These are phyloP conservation scores for Scytalidium lignicola DNA, from an alignment of 2,329 filamentous ascomycete species.

Conservation along the genomic window DNA sequence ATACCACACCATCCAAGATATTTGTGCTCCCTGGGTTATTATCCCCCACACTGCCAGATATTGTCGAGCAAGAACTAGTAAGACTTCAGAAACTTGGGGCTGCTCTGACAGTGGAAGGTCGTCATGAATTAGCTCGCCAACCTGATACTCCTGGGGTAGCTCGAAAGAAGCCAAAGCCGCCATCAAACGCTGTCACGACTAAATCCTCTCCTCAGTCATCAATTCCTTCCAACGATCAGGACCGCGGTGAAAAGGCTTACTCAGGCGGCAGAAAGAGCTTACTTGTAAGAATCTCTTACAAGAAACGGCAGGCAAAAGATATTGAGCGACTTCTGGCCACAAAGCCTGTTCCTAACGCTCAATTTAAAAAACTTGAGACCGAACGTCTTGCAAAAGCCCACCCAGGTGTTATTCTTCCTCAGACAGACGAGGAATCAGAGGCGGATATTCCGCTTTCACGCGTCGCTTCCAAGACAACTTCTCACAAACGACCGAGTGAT, in stretches of 20 bases:
- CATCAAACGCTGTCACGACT: not conserved
- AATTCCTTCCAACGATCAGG: slow-evolving; percentile 2
- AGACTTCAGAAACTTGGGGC: slow-evolving; percentile 13
- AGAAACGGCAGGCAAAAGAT: slow-evolving; percentile 17
- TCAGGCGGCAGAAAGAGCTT: slow-evolving; percentile 3
- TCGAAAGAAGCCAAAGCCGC: slow-evolving; percentile 23
- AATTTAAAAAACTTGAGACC: slow-evolving; percentile 7
- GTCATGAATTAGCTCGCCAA: slow-evolving; percentile 25
- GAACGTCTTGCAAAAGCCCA: not conserved
- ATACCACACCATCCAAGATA: slow-evolving; percentile 12
- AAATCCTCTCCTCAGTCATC: not conserved
- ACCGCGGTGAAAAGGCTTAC: slow-evolving; percentile 2
- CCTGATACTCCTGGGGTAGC: slow-evolving; percentile 27
- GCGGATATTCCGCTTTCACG: slow-evolving; percentile 35
- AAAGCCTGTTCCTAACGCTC: slow-evolving; percentile 12
- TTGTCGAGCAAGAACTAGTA: slow-evolving; percentile 24
- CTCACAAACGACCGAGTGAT: slow-evolving; percentile 21
- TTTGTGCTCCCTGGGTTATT: slow-evolving; percentile 23
- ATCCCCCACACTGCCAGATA: slow-evolving; percentile 24
- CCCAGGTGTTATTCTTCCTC: slow-evolving; percentile 8
- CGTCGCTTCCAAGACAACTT: slow-evolving; percentile 6
- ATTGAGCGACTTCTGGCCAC: slow-evolving; percentile 22
- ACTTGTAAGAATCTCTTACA: slow-evolving; percentile 27
- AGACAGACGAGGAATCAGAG: slow-evolving; percentile 13
- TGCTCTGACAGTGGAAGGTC: slow-evolving; percentile 21